These are phyloP conservation scores for Aspergillus kassunensis DNA, from an alignment of 495 filamentous ascomycete species.

Conservation along the genomic window DNA sequence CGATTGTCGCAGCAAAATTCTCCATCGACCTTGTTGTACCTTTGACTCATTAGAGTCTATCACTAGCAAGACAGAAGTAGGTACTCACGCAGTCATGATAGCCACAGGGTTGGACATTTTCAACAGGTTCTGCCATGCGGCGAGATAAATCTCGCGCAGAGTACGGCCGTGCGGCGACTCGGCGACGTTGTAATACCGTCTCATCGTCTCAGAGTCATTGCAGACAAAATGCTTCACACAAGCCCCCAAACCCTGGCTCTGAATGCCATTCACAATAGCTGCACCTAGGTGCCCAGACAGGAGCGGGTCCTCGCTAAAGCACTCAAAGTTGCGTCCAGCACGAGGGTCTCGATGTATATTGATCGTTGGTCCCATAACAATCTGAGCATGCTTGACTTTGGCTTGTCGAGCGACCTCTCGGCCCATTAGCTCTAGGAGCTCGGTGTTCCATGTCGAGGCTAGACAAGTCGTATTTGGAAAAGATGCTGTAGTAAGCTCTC, in stretches of 20 bases:
- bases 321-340: conserved; percentile 66
- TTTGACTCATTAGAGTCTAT: no score
- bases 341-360: conserved; percentile 63
- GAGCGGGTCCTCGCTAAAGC: conserved; percentile 62
- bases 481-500: conserved; percentile 40
- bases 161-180: conserved; percentile 55
- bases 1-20: conserved; percentile 56
- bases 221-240: conserved; percentile 65
- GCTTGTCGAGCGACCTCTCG: conserved; percentile 53
- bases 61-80: no score
- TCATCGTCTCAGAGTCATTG: conserved; percentile 60
- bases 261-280: conserved; percentile 54
- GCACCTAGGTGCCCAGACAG: conserved; percentile 59
- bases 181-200: conserved; percentile 53
- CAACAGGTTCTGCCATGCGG: conserved; percentile 63
- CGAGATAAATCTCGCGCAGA: conserved; percentile 62
- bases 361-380: conserved; percentile 62
- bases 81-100: conserved; percentile 62
- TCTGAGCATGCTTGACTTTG: conserved; percentile 54
- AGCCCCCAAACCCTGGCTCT: conserved; percentile 54
- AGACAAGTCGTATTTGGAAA: conserved; percentile 19
- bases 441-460: conserved; percentile 56
- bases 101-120: conserved; percentile 51
- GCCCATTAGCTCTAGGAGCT: conserved; percentile 49
- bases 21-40: conserved; percentile 68